Conservation (phyloP, 805 yeast genomes). For the Yamadazyma olivae region DNA sequence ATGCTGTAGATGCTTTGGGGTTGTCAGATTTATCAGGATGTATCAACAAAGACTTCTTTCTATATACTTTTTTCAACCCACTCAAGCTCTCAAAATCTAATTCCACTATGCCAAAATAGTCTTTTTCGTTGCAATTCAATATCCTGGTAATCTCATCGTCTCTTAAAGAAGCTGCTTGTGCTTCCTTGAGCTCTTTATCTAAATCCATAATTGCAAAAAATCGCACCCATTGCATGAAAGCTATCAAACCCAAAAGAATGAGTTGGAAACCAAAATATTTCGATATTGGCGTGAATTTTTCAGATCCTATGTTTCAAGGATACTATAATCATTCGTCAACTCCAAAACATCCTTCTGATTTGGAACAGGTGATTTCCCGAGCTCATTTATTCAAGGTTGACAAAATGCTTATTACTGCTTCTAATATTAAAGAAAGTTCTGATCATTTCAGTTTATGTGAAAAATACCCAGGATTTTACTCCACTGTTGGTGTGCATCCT, state of each 20-base stretch:
- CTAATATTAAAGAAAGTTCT: conserved; percentile 64
- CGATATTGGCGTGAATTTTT: conserved; percentile 66
- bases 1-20: conserved; percentile 60
- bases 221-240: background rate
- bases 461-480: conserved; percentile 33
- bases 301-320: conserved; percentile 89
- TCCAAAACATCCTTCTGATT: conserved; percentile 64
- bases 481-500: conserved; percentile 96
- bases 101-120: conserved; percentile 54
- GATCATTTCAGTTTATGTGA: conserved; percentile 58
- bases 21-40: conserved; percentile 68
- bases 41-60: conserved; percentile 59
- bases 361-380: conserved; percentile 59
- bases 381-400: conserved; percentile 66
- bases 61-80: conserved; percentile 46
- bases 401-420: conserved; percentile 79
- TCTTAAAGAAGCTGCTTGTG: conserved; percentile 26
- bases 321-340: conserved; percentile 57
- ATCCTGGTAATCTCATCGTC: conserved; percentile 59
- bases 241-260: too few species aligned
- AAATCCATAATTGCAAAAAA: background rate
- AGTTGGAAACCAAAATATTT: conserved; percentile 30
- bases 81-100: conserved; percentile 19
- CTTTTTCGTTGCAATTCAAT: conserved; percentile 44
- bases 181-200: conserved; percentile 7